phyloP scores from a whole-genome alignment of 805 yeast genomes.

The Hanseniaspora lachancei region DNA sequence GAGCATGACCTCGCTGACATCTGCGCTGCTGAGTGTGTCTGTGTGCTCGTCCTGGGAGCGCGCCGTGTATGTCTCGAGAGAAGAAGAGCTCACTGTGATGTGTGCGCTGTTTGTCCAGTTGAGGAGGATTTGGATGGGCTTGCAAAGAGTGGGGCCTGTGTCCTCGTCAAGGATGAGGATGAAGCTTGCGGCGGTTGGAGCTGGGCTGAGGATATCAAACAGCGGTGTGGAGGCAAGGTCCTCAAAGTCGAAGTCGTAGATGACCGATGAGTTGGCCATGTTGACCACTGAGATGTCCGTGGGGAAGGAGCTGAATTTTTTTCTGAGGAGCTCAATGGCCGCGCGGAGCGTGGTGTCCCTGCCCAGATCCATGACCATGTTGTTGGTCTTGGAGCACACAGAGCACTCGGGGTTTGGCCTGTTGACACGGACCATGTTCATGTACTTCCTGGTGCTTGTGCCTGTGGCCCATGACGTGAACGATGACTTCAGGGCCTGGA shows the following conservation, averaged over 20 bases:
- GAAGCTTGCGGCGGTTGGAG: slow-evolving; percentile 37
- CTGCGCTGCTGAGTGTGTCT: background rate
- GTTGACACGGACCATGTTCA: slow-evolving; percentile 49
- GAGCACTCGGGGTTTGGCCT: slow-evolving; percentile 62
- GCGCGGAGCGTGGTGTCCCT: slow-evolving; percentile 32
- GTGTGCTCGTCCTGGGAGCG: slow-evolving; percentile 4
- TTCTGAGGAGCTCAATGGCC: slow-evolving; percentile 39
- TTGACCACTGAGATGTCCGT: slow-evolving; percentile 25
- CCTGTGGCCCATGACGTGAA: slow-evolving; percentile 41
- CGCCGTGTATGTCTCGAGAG: background rate
- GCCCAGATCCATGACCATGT: slow-evolving; percentile 36
- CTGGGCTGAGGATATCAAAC: slow-evolving; percentile 33
- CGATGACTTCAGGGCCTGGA: slow-evolving; percentile 30
- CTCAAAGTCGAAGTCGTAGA: slow-evolving; percentile 80
- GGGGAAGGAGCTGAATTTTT: slow-evolving; percentile 37
- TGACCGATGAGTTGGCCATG: slow-evolving; percentile 35
- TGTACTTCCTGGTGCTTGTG: slow-evolving; percentile 35
- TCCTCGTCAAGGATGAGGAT: slow-evolving; percentile 70
- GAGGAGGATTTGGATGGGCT: slow-evolving; percentile 42
- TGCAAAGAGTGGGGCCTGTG: slow-evolving; percentile 39
- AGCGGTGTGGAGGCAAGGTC: slow-evolving; percentile 49
- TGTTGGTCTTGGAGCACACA: slow-evolving; percentile 41
- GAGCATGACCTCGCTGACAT: background rate
- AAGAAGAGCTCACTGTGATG: background rate
- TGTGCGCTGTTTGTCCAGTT: slow-evolving; percentile 11